Percentiles rank a stretch among this genome's conserved stretches.
These are phyloP conservation scores for Camelina sativa DNA, from an alignment of 345 rosid species.

Conservation along the genomic window DNA sequence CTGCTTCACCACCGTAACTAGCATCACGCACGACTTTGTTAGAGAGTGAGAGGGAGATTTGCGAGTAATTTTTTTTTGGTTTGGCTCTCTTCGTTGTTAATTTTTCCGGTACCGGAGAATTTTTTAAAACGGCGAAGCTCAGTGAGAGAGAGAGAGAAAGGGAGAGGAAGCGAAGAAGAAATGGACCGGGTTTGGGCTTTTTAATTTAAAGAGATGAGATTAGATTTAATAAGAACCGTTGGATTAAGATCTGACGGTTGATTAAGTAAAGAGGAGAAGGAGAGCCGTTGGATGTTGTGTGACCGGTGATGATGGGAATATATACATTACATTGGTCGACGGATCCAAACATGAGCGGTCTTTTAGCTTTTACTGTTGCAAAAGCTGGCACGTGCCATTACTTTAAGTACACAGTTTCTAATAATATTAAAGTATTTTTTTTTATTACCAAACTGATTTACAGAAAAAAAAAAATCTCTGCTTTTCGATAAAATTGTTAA, in stretches of 20 bases:
- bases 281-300: conserved; percentile 57
- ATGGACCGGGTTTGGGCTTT: conserved; percentile 46
- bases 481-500: not conserved
- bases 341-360: conserved; percentile 59
- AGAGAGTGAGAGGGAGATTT: conserved; percentile 11
- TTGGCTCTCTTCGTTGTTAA: not conserved
- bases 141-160: conserved; percentile 6
- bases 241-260: conserved; percentile 54
- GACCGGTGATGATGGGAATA: conserved; percentile 57
- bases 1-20: conserved; percentile 23
- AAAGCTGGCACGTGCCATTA: conserved; percentile 66
- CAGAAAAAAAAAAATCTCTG: conserved; percentile 28
- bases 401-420: conserved; percentile 14
- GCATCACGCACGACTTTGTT: conserved; percentile 19
- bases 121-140: conserved; percentile 10
- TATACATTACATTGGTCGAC: conserved; percentile 49
- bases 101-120: conserved; percentile 32
- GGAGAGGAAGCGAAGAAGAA: not conserved
- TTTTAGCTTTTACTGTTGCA: conserved; percentile 56
- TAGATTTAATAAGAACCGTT: conserved; percentile 51
- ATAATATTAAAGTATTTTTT: not conserved
- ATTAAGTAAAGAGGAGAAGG: not conserved
- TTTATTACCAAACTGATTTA: not conserved
- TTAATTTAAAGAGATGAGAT: conserved; percentile 43
- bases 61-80: too few species aligned